These are phyloP conservation scores for Mortierella hygrophila DNA, from an alignment of 192 early-diverging fungal genomes.

Conservation along the genomic window DNA sequence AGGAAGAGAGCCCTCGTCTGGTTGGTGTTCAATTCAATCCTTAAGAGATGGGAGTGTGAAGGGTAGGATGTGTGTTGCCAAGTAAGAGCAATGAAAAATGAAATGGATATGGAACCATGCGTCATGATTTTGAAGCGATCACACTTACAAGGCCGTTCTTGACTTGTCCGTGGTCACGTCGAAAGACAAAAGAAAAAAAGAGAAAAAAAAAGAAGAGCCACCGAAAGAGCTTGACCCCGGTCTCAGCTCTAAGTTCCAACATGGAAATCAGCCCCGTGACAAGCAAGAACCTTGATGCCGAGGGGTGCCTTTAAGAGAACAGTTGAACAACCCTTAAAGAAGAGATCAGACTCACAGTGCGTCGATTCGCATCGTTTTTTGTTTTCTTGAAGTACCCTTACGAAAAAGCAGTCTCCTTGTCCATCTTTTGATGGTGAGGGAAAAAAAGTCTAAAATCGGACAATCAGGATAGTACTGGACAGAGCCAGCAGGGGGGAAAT, in stretches of 20 bases:
- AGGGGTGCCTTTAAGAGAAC: too few species aligned
- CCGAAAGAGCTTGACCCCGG: neutral
- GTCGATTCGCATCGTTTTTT: neutral
- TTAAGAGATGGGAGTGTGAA: neutral
- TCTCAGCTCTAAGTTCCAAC: neutral
- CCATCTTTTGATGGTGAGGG: neutral
- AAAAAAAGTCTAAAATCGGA: conserved; percentile 1
- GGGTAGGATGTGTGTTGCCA: neutral
- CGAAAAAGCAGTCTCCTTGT: conserved; percentile 12
- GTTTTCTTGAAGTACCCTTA: neutral
- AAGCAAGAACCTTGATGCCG: neutral
- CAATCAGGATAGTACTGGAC: neutral
- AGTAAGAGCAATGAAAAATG: too few species aligned
- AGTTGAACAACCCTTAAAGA: neutral
- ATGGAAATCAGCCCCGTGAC: neutral
- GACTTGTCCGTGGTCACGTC: conserved; percentile 2
- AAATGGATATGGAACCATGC: conserved; percentile 1
- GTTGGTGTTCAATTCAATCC: neutral
- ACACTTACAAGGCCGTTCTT: neutral
- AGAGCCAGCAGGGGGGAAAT: neutral
- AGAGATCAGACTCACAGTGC: too few species aligned
- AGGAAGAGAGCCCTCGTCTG: neutral
- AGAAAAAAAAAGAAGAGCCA: neutral
- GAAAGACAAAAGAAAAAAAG: neutral
- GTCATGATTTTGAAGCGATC: neutral